Base-by-base conservation (phyloP, 2,329 filamentous ascomycete species). In the Pleomassaria siparia region DNA sequence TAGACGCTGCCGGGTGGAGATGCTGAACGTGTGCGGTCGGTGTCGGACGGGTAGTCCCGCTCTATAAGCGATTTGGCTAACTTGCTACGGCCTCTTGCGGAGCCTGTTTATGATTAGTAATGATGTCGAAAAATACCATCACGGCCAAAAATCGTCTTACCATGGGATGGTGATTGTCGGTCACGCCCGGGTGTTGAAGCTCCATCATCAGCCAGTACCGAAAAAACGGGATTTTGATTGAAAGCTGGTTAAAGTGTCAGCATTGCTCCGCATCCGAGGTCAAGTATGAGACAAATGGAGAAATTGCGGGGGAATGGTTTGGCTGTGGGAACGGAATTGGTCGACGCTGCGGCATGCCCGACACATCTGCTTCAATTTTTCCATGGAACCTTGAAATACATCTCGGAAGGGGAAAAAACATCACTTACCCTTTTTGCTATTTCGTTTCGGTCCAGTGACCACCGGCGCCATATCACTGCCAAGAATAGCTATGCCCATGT, bases 401-500 rank as follows among this genome's bases (percentile, higher is more conserved):
- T n/a, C n/a, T n/a, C n/a, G 3, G 3, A 37, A 4, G 13, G 24
- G 24, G 13, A 22, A 21, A 36, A 42, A 28, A 42, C 28, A 10
- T 2, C 7, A 64, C 60, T 67, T 44, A 62, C 74, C 74, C 52
- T 76, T 77, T 58, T 77, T 78, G 47, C 73, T 70, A 1, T 74
- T 75, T 9, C 76, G 70, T 63, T 78, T 79, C 2, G 76, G 72
- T 6, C 76, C 76, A 7, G 76, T 77, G 56, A 78, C 83, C 5
- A 86, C 76, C 47, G 85, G 86, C 22, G 82, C 83, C 66, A 88
- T 86, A 60, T 91, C 88, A 60, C 84, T 85, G 53, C 87, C 85
- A 42, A 91, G 80, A 54, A 91, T 91, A 59, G 73, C 64, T 56
- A 35, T n/a, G 21, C 33, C 2, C 8, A 11, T n/a, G 26, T 58